These are phyloP conservation scores for Meredithiella fracta DNA, from an alignment of 2,329 filamentous ascomycete genomes.

Conservation along the genomic window DNA sequence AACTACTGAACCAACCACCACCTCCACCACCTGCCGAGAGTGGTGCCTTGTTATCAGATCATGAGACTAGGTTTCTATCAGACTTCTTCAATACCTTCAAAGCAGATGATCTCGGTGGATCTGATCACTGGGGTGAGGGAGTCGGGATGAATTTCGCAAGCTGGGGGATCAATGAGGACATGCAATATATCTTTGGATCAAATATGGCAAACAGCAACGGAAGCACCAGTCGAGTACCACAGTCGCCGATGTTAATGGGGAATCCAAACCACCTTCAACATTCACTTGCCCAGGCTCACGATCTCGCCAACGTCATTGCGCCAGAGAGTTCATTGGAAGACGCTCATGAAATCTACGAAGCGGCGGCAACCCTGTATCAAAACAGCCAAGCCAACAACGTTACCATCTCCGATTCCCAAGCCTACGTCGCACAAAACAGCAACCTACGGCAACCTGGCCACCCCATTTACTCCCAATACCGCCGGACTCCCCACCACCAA, in stretches of 20 bases:
- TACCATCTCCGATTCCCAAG: not conserved
- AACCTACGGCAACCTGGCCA: not conserved
- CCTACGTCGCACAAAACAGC: not conserved
- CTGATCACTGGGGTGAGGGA: conserved; percentile 33
- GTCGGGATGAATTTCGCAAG: conserved; percentile 27
- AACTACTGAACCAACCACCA: conserved; percentile 23
- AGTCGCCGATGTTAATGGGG: not conserved
- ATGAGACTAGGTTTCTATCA: conserved; percentile 40
- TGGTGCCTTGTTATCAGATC: conserved; percentile 47
- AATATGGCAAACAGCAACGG: not conserved
- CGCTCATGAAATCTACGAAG: conserved; percentile 12
- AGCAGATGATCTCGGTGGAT: conserved; percentile 30
- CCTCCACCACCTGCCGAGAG: conserved; percentile 47
- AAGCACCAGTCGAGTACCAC: not conserved
- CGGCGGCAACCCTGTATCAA: conserved; percentile 13
- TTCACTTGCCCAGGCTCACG: conserved; percentile 5
- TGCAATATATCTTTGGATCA: not conserved
- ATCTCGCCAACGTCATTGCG: not conserved
- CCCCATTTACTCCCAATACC: not conserved
- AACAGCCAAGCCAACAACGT: conserved; percentile 5
- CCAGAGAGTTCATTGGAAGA: conserved; percentile 7
- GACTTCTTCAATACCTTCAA: conserved; percentile 40
- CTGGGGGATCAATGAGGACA: not conserved
- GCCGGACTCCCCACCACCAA: not conserved
- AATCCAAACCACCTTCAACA: not conserved